Evolutionary conservation across 164 flowering plant species (phyloP), one percentile per base, ranked within the genome.

Genomic region (Aristolochia californica): DNA sequence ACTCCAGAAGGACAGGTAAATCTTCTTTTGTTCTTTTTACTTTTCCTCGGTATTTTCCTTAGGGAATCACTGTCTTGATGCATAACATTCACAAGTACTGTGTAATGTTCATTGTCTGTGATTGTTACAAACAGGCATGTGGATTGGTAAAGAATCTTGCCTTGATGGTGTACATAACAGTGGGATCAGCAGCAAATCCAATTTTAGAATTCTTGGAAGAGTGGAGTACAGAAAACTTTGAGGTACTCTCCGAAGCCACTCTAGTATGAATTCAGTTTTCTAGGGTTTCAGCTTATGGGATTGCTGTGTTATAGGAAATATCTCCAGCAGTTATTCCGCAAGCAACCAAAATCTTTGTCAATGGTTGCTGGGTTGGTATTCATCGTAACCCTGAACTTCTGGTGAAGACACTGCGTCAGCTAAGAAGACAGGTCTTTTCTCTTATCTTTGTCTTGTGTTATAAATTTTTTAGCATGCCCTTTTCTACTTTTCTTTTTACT

Each of bases 1-100:
- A 94, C 99, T 4, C 99, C 99, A 48, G 99, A 94, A 78, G 99
- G 99, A 69, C 99, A 90, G 67, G 97, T 87, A 56, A 65, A 51
- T 43, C n/a, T 4, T 17, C 24, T n/a, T 4, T 5, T 49, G 24
- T 21, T 60, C 38, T 52, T 28, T 16, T 8, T 5, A 34, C 40
- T 3, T 34, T 12, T 8, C 0, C 1, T 2, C 10, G 40, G 7
- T 13, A 24, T n/a, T 13, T 27, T 8, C 30, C 30, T 27, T 53
- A 12, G 34, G 21, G 18, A 17, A 12, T 34, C 40, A 3, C 10
- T 34, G 40, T 34, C 40, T 28, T 12, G 10, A 34, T 34, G 40
- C 10, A 12, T 34, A 34, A 12, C 40, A 2, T 12, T 34, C 7
- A 7, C 40, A 8, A n/a, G 11, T 34, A 34, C 10, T 34, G 10